phyloP scores from a whole-genome alignment of 2,329 filamentous ascomycete species.

The Aspergillus uvarum region DNA sequence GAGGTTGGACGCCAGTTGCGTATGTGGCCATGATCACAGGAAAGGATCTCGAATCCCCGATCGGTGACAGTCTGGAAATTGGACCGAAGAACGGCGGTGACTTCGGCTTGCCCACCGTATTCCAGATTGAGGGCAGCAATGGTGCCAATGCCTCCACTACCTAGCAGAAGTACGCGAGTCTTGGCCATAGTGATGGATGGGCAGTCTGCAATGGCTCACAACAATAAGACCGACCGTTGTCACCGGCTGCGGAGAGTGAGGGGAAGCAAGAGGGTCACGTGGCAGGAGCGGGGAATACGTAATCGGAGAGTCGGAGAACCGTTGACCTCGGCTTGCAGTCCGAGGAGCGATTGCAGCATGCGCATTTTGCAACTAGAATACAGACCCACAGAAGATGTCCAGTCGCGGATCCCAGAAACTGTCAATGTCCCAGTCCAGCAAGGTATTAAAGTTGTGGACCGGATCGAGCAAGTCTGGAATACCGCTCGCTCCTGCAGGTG shows the following conservation, averaged over 20 bases:
- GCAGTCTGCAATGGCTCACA: no score
- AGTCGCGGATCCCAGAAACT: not conserved
- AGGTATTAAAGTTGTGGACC: not conserved
- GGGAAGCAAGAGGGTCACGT: not conserved
- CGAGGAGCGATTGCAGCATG: no score
- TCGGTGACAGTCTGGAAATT: conserved; percentile 53
- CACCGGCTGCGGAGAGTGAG: not conserved
- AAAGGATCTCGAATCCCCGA: conserved; percentile 56
- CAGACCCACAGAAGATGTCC: not conserved
- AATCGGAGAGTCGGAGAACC: no score
- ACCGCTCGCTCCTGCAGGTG: not conserved
- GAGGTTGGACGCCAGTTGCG: conserved; percentile 50
- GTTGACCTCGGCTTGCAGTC: no score
- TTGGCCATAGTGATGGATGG: conserved; percentile 25
- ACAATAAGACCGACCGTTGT: no score
- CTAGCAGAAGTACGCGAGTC: conserved; percentile 53
- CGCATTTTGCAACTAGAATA: not conserved
- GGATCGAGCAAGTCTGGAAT: not conserved
- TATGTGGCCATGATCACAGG: conserved; percentile 55
- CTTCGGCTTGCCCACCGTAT: conserved; percentile 49
- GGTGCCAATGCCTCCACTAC: conserved; percentile 57
- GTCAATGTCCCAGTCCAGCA: not conserved
- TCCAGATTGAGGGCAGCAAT: conserved; percentile 58
- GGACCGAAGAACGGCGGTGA: conserved; percentile 58
- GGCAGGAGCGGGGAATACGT: no score